Conservation (phyloP, 129 eudicot species). For the Silybum marianum region DNA sequence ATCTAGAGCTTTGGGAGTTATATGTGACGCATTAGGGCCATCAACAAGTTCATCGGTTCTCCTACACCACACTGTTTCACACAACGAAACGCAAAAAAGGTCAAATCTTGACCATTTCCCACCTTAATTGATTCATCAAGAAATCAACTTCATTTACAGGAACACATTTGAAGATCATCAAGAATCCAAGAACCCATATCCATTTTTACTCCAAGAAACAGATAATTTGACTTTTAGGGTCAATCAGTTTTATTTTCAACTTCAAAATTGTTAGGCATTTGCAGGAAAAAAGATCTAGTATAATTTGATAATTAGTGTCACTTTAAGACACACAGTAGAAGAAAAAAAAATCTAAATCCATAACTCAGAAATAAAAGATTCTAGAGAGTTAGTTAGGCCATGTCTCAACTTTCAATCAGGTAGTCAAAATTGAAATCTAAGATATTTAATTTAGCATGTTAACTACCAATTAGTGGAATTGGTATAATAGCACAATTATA, state of each 20-base stretch:
- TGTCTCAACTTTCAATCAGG: constrained; percentile 3
- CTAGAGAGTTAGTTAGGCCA: constrained; percentile 22
- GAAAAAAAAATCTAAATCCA: constrained; percentile 1
- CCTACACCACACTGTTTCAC: constrained; percentile 89
- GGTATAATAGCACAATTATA: constrained; percentile 32
- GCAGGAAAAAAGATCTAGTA: not conserved
- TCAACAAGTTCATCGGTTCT: constrained; percentile 99
- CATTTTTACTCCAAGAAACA: too few species aligned
- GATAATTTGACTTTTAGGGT: not conserved
- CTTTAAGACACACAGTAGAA: not conserved
- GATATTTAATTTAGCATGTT: constrained; percentile 23
- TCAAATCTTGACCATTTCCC: constrained; percentile 7
- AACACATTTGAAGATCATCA: not conserved
- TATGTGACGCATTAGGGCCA: constrained; percentile 98
- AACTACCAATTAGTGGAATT: constrained; percentile 41
- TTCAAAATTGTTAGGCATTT: not conserved
- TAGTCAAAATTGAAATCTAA: constrained; percentile 29
- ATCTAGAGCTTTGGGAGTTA: constrained; percentile 91
- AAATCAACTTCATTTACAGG: not conserved
- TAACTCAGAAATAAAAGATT: not conserved
- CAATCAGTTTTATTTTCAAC: constrained; percentile 6
- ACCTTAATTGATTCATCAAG: not conserved
- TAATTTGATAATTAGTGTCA: not conserved
- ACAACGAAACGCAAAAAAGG: not conserved
- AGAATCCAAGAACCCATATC: not conserved